Evolutionary conservation across 2,329 filamentous ascomycete genomes (phyloP), one percentile per base, ranked within the genome.

Genomic region (Parafenestella ontariensis): DNA sequence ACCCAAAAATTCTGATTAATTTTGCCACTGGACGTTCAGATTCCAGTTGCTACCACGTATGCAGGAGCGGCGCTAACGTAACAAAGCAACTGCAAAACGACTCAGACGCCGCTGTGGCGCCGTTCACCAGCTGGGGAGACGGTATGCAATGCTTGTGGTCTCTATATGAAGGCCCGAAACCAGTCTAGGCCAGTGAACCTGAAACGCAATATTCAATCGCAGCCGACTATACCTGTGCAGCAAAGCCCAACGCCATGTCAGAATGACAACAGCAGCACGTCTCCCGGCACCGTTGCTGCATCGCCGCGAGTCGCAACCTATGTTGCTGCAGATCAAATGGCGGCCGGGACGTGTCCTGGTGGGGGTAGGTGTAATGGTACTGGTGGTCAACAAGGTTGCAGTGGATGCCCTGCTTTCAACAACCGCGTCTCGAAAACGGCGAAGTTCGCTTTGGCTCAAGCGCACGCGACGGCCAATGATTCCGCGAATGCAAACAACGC

Each of bases 291-390:
- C 41, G 59, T 76, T 29, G 70, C 70, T 40, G 69, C 71, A 42
- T 76, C 74, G 34, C 74, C 75, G 46, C 70, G 73, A 64, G 77
- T 79, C 10, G 86, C 89, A 26, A 91, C 88, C 3, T 94, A 93
- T 70, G 89, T 95, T 45, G 83, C 90, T 18, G 89, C 89, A 4
- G 90, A 92, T 69, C 87, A 90, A 63, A 88, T 85, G 40, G 81
- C 87, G 4, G 85, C 87, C 39, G 95, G 95, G n/a, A 96, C 93
- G 11, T 99, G 95, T 75, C 95, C 95, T 13, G 95, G 95, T 33
- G 94, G 94, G 58, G 95, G 95, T 34, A 89, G 89, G 54, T 99
- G 95, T 75, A 98, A 99, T 74, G 95, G 95, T 43, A 98, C 95
- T 20, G 95, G 95, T 40, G 95, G 95, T 48, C 92, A 95, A 28